Base-by-base conservation (phyloP, 2,329 filamentous ascomycete species). In the Zalaria sp. region DNA sequence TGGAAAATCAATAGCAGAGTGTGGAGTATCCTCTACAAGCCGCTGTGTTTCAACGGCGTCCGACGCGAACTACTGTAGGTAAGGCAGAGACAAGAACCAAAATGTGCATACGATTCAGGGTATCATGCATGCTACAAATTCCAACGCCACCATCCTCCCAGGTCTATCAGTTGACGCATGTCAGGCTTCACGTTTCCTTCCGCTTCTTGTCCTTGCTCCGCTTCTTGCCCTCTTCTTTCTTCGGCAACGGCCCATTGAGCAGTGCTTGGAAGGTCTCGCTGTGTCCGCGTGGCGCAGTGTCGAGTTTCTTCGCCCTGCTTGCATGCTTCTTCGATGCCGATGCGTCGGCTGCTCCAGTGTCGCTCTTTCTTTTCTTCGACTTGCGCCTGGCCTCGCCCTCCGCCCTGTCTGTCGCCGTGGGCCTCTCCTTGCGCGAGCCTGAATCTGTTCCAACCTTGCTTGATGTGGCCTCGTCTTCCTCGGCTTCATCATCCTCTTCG, bases 231-330 rank as follows among this genome's bases (percentile, higher is more conserved):
- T 49, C 49, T 35, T 56, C 53, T 11, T 41, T 46, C 52, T 41
- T 55, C 44, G 18, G 56, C 47, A 35, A 53, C 46, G 45, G 59
- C 4, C 49, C 49, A 25, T 52, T 41, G 25, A 49, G 41, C 36
- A 54, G 37, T 11, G 47, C 47, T 35, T 52, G 40, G 41, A 53
- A 53, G n/a, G 49, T 44, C 27, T 51, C 52, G 6, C 35, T 44
- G 11, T 32, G 25, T 3, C 39, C 39, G 8, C 27, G 27, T n/a
- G 43, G 43, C 9, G 43, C 39, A 35, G 40, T 43, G 45, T 25
- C 37, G 27, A 34, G 47, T 45, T 39, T 45, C 42, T 25, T 26
- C 4, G 27, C 39, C 3, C 32, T 29, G 31, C 37, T 43, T 11
- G 26, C 28, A 2, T 32, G n/a, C 2, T 31, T 9, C 37, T 34